Base-by-base conservation (phyloP, 1,139 yeast species). In the Yamadazyma triangularis region DNA sequence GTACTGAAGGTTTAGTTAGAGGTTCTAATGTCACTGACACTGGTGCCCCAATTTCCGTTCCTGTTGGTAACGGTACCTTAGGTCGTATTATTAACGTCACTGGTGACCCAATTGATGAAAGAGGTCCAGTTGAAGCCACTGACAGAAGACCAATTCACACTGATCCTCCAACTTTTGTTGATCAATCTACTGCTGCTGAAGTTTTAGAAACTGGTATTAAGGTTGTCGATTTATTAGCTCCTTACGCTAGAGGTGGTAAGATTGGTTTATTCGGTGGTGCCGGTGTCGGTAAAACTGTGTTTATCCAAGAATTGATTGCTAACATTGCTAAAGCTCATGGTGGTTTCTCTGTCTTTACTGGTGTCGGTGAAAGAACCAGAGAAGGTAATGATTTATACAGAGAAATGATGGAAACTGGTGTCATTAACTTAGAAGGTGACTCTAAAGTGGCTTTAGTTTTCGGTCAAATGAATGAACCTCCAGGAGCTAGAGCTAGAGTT, bases 181-280 rank as follows among this genome's bases (percentile, higher is more conserved):
- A 91, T 63, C 98, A 91, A 77, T 87, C 97, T 48, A 91, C 98
- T 55, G 73, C 81, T 51, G 97, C 98, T 49, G 97, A 91, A 77
- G 89, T 91, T 59, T 81, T 91, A 65, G 98, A 89, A 77, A 91
- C 98, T 48, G 98, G 98, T 86, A 91, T 91, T 67, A 91, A 91
- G 82, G 98, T 91, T 70, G 98, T 91, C 74, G 98, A 91, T 68
- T 79, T 91, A 65, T 82, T 91, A 56, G 98, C 98, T 53, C 98
- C 98, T 55, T 91, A 91, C 77, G 98, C 98, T 65, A 89, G 96
- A 85, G 98, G 98, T 85, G 98, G 98, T 86, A 91, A 91, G 83
- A 91, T 91, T 86, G 98, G 98, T 81, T 82, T 91, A 64, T 91
- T 91, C 85, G 98, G 98, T 79, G 98, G 98, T 89, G 98, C 98